Base-by-base conservation (phyloP, 768 basidiomycete genomes). In the Serendipita indica region DNA sequence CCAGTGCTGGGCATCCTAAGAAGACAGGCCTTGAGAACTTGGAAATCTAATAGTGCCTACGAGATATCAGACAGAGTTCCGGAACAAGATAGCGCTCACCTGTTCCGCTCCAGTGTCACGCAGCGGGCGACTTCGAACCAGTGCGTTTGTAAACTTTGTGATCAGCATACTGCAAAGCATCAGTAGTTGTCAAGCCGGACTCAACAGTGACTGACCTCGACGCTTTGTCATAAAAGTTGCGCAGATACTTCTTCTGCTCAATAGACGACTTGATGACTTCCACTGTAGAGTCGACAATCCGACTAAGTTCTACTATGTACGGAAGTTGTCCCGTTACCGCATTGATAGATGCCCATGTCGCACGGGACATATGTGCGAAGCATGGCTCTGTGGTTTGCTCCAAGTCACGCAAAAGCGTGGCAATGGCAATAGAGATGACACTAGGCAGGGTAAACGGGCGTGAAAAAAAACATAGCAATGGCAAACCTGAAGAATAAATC, bases 81-180 rank as follows among this genome's bases (percentile, higher is more conserved):
- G 27, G 20, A 33, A 33, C 46, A 16, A 18, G 34, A n/a, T n/a
- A 56, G 39, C 18, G 35, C 71, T 41, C 57, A 86, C 88, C 79
- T 98, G 94, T 70, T 99, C 94, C 3, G 94, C 94, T 3, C 94
- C 93, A 33, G 87, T 86, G 69, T 94, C 91, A 67, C 83, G 81
- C 63, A 99, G 71, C 3, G 96, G 96, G 39, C 92, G 75, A 67
- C 91, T 93, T 69, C 83, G 83, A 18, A 98, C 91, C 33, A 97
- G 74, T 0, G 86, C 79, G 64, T 88, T 86, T 0, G 90, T 96
- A 65, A 98, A 97, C 60, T 87, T 86, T 33, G 82, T 81, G 35
- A 97, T 72, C 33, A 97, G 72, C 34, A 94, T 73, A 52, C 92
- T 94, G 62, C 12, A 3, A n/a, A 35, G 43, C 0, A 25, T 13